phyloP scores from a whole-genome alignment of 2,329 filamentous ascomycete genomes.

The Fusarium sambucinum region DNA sequence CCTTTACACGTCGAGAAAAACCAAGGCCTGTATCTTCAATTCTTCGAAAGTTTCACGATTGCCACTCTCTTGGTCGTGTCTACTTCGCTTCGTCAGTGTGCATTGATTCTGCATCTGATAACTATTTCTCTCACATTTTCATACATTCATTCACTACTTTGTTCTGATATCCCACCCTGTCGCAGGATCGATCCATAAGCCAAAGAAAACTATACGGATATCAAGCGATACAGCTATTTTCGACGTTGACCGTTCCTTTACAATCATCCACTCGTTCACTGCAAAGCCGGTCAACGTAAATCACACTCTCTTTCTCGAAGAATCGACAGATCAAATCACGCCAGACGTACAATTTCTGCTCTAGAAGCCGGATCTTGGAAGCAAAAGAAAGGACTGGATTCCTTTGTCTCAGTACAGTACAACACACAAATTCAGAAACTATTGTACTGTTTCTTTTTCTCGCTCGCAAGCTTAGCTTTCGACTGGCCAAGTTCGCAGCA shows the following conservation, averaged over 20 bases:
- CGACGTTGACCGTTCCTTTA: conserved; percentile 51
- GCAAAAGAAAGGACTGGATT: conserved; percentile 46
- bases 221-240: conserved; percentile 42
- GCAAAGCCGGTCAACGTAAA: conserved; percentile 29
- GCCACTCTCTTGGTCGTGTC: conserved; percentile 41
- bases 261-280: conserved; percentile 27
- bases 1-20: conserved; percentile 36
- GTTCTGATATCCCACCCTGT: conserved; percentile 39
- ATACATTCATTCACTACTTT: conserved; percentile 24
- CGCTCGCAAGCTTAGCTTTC: conserved; percentile 33
- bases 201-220: conserved; percentile 33
- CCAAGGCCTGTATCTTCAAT: conserved; percentile 43
- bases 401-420: conserved; percentile 38
- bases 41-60: conserved; percentile 41
- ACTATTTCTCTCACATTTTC: conserved; percentile 18
- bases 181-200: conserved; percentile 47
- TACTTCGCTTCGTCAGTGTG: conserved; percentile 30
- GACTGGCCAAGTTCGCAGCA: conserved; percentile 23
- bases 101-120: conserved; percentile 30
- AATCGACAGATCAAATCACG: conserved; percentile 31
- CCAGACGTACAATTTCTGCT: conserved; percentile 32
- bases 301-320: conserved; percentile 39
- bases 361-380: conserved; percentile 37
- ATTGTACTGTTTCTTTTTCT: conserved; percentile 24
- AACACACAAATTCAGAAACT: conserved; percentile 31